Percentiles rank a stretch among this genome's conserved stretches.
Conservation (phyloP, 352 stramenopile genomes). For the Pythium apleroticum region DNA sequence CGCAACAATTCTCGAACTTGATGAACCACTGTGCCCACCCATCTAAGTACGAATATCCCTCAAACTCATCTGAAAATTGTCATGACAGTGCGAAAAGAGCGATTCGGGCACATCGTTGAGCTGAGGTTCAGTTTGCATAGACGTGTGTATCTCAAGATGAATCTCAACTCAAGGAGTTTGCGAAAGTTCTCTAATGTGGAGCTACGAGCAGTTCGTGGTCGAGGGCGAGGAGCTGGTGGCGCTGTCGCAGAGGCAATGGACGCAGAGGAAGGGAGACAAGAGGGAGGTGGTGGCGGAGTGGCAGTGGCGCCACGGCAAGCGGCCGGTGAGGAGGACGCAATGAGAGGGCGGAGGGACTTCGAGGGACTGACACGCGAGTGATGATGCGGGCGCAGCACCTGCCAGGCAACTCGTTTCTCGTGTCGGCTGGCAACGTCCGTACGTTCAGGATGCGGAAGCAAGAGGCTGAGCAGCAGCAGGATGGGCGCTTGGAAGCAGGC, state of each 20-base stretch:
- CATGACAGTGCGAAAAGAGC: no score
- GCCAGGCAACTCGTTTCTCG: constrained; percentile 62
- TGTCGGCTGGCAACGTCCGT: constrained; percentile 46
- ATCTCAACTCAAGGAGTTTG: no score
- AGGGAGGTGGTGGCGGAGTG: constrained; percentile 32
- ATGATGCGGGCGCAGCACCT: constrained; percentile 40
- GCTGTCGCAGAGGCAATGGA: constrained; percentile 35
- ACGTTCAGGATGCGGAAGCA: not conserved
- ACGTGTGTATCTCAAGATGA: no score
- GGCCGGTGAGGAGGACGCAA: constrained; percentile 33
- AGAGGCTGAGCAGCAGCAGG: not conserved
- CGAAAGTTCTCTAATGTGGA: no score
- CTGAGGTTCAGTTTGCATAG: no score
- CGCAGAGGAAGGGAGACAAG: not conserved
- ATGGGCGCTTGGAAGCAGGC: not conserved
- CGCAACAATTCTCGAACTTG: no score
- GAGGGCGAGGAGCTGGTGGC: constrained; percentile 47
- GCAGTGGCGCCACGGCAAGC: constrained; percentile 59
- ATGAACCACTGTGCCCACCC: no score
- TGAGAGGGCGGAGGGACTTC: not conserved
- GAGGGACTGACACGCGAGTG: not conserved
- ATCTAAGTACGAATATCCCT: no score
- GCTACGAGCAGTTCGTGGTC: constrained; percentile 46
- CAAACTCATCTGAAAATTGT: no score
- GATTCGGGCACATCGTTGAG: no score